Percentiles rank a stretch among this genome's conserved stretches.
Conservation (phyloP, 2,329 filamentous ascomycete species). For the Epichloe uncinata region DNA sequence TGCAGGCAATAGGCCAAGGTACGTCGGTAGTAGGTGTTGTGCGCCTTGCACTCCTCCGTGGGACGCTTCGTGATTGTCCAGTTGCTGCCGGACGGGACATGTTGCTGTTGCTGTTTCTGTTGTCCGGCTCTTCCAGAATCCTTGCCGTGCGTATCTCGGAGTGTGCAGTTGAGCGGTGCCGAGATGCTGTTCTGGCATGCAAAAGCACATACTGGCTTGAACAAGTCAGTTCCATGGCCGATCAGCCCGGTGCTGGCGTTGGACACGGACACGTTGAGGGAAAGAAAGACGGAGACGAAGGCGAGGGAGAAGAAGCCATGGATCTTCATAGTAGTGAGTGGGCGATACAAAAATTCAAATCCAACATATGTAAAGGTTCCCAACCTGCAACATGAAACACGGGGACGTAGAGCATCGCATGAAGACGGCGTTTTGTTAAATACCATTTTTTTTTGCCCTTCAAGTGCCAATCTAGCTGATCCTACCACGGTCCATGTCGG, state of each 20-base stretch:
- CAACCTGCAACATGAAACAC: no score
- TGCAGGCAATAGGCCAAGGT: not conserved
- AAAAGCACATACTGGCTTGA: conserved; percentile 18
- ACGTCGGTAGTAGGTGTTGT: not conserved
- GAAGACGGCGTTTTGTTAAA: not conserved
- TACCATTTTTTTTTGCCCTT: not conserved
- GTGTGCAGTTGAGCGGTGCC: conserved; percentile 13
- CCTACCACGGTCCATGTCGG: not conserved
- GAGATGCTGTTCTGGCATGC: conserved; percentile 13
- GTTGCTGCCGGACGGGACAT: not conserved
- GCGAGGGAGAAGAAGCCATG: not conserved
- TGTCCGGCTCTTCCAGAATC: no score
- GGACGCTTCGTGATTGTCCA: not conserved
- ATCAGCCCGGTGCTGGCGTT: conserved; percentile 4
- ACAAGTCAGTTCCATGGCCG: conserved; percentile 11
- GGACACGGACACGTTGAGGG: not conserved
- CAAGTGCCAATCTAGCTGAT: not conserved
- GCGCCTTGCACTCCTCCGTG: not conserved
- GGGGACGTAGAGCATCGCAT: no score
- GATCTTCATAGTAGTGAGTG: not conserved
- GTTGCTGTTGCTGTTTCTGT: no score
- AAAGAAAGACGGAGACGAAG: not conserved
- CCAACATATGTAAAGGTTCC: no score
- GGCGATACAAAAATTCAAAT: no score
- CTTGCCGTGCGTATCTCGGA: not conserved